Conservation (phyloP, 495 filamentous ascomycete species). For the Immersiella caudata region DNA sequence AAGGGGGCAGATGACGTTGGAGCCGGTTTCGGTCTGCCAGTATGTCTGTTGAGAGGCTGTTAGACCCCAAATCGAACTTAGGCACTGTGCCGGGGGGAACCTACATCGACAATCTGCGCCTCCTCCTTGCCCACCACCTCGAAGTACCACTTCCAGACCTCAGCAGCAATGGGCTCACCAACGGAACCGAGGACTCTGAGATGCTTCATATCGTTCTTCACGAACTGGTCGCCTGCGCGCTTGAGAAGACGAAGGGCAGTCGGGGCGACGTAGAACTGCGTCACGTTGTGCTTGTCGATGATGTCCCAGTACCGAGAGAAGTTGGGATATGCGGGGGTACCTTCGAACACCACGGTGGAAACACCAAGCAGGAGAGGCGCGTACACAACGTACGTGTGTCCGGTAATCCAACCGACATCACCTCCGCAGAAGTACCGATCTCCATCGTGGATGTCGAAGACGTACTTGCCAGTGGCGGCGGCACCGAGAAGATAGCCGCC, state of each 20-base stretch:
- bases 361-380: constrained; percentile 91
- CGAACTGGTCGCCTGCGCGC: constrained; percentile 89
- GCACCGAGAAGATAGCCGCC: constrained; percentile 92
- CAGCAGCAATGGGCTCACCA: constrained; percentile 95
- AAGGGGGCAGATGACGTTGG: constrained; percentile 82
- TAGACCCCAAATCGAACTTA: background rate
- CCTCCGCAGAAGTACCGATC: constrained; percentile 97
- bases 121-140: constrained; percentile 93
- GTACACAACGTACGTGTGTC: constrained; percentile 99
- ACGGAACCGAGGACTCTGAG: constrained; percentile 94
- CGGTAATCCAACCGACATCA: constrained; percentile 99
- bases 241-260: constrained; percentile 92
- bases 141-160: constrained; percentile 99
- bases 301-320: constrained; percentile 99
- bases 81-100: constrained; percentile 38
- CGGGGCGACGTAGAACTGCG: constrained; percentile 98
- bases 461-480: constrained; percentile 93
- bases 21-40: constrained; percentile 99
- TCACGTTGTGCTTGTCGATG: constrained; percentile 90
- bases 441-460: constrained; percentile 94
- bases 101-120: constrained; percentile 91
- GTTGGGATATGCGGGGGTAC: constrained; percentile 94
- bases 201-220: constrained; percentile 84
- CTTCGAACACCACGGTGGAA: constrained; percentile 97
- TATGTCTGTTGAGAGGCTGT: constrained; percentile 70